A percentile compares a stretch with the other conserved stretches of the same genome.
Conservation (phyloP, 495 filamentous ascomycete species). For the Trypethelium eluteriae region DNA sequence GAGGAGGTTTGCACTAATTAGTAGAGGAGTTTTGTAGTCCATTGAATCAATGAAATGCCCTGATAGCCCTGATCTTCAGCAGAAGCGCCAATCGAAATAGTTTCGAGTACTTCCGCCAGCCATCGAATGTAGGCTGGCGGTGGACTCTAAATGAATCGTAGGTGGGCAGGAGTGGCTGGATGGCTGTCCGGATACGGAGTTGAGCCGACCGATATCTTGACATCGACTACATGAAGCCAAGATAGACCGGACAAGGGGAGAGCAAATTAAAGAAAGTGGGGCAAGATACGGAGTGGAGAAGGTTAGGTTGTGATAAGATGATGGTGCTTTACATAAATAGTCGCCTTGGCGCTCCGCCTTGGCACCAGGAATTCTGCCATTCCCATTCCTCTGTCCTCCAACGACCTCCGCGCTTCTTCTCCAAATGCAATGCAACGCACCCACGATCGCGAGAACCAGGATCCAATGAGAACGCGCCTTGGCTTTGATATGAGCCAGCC, state of each 20-base stretch:
- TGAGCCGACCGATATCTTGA: neutral
- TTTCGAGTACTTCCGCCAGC: no score
- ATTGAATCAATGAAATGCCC: no score
- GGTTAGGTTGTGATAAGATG: neutral
- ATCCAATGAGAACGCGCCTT: neutral
- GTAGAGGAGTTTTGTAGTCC: no score
- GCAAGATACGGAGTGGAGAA: neutral
- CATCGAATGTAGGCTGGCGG: no score
- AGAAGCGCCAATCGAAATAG: no score
- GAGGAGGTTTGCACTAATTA: no score
- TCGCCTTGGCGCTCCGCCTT: neutral
- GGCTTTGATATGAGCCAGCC: neutral
- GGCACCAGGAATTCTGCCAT: neutral
- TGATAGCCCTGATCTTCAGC: no score
- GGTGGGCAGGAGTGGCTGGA: neutral
- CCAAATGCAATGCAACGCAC: neutral
- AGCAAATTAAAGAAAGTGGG: neutral
- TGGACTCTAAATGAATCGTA: neutral
- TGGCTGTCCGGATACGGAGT: neutral
- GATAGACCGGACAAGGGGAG: neutral
- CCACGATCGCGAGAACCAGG: neutral
- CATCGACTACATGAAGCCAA: neutral
- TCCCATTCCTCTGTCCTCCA: neutral
- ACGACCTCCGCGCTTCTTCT: neutral
- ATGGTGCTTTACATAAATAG: neutral